phyloP scores from a whole-genome alignment of 2,329 filamentous ascomycete genomes.

The Verticillium zaregamsianum region DNA sequence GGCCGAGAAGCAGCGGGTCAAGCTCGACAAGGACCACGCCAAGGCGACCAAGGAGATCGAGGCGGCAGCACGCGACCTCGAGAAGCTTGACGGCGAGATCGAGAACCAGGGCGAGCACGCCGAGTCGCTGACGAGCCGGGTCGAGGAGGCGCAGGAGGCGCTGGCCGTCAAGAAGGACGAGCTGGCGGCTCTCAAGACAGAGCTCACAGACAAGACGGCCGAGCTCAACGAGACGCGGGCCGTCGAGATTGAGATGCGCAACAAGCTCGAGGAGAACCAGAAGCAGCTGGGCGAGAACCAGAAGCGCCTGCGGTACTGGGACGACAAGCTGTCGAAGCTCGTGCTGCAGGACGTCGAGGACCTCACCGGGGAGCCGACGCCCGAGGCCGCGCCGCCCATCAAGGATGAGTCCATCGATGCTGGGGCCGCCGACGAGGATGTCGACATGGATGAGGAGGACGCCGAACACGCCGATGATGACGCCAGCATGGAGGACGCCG shows the following conservation, averaged over 20 bases:
- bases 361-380: conserved; percentile 39
- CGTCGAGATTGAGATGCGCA: conserved; percentile 94
- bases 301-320: conserved; percentile 79
- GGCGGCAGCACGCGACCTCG: conserved; percentile 65
- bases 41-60: conserved; percentile 79
- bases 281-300: conserved; percentile 85
- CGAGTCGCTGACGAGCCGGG: conserved; percentile 65
- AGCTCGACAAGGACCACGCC: conserved; percentile 77
- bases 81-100: conserved; percentile 74
- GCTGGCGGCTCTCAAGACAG: conserved; percentile 72
- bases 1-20: conserved; percentile 85
- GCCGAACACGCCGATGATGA: conserved; percentile 18
- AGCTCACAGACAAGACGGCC: conserved; percentile 79
- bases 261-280: conserved; percentile 94
- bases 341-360: conserved; percentile 76
- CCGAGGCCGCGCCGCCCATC: background rate
- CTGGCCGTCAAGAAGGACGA: conserved; percentile 77
- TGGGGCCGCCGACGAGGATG: conserved; percentile 14
- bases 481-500: conserved; percentile 22
- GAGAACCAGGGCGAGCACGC: conserved; percentile 72
- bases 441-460: conserved; percentile 12
- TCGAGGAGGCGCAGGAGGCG: conserved; percentile 77
- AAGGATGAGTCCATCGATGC: conserved; percentile 7
- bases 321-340: conserved; percentile 84
- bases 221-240: conserved; percentile 88